Evolutionary conservation across 352 stramenopile genomes (phyloP).

Genomic region (Plasmopara viticola): DNA sequence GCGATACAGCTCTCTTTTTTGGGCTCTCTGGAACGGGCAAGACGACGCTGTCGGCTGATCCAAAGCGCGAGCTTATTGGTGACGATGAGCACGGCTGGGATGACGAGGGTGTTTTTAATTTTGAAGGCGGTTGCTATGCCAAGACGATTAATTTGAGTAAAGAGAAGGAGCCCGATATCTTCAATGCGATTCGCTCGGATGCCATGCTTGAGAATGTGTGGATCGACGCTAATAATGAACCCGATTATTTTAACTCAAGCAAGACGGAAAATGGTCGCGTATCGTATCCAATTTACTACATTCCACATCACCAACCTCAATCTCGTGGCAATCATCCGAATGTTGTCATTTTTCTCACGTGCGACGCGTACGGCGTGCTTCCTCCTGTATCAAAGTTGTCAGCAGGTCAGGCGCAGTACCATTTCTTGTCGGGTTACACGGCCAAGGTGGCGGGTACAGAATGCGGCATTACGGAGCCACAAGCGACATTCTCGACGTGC

Average conservation of each 20-base stretch:
- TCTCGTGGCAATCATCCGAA: constrained; percentile 91
- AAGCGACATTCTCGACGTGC: constrained; percentile 94
- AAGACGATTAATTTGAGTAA: constrained; percentile 97
- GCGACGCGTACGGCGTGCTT: constrained; percentile 97
- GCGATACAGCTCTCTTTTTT: constrained; percentile 97
- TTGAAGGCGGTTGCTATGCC: constrained; percentile 98
- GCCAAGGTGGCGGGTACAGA: constrained; percentile 98
- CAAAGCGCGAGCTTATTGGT: constrained; percentile 71
- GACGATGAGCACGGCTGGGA: constrained; percentile 96
- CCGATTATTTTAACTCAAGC: constrained; percentile 93
- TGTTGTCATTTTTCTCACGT: constrained; percentile 97
- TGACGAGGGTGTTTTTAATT: constrained; percentile 98
- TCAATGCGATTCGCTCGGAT: constrained; percentile 93
- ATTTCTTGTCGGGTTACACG: constrained; percentile 98
- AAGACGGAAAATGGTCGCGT: constrained; percentile 98
- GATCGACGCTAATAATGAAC: constrained; percentile 68
- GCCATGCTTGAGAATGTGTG: constrained; percentile 96
- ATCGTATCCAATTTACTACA: constrained; percentile 98
- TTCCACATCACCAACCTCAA: constrained; percentile 89
- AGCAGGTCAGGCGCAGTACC: constrained; percentile 94
- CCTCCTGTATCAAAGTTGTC: constrained; percentile 94
- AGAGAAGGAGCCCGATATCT: constrained; percentile 98
- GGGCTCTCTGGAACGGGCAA: constrained; percentile 90
- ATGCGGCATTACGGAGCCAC: constrained; percentile 93
- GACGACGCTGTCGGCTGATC: constrained; percentile 89